phyloP scores from a whole-genome alignment of 202 grass and related monocot species.

The Bolboschoenoplectus hybrid region DNA sequence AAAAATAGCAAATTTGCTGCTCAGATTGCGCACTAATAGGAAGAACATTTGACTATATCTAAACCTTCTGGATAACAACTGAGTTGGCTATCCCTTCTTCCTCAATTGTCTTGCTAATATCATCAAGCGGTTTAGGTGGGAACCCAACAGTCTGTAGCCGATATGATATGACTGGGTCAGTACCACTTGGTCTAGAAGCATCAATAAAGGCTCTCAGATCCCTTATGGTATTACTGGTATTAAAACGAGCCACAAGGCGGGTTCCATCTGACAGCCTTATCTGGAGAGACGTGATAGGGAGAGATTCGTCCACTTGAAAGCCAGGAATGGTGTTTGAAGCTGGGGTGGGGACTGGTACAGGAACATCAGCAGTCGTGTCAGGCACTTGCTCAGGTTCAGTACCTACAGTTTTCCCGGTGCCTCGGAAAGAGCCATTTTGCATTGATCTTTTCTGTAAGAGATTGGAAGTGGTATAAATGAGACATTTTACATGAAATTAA shows the following conservation, averaged over 20 bases:
- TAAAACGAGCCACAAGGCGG: conserved; percentile 78
- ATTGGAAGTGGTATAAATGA: conserved; percentile 28
- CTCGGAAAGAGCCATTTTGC: conserved; percentile 53
- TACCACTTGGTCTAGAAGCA: conserved; percentile 53
- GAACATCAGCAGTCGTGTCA: conserved; percentile 24
- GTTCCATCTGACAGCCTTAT: conserved; percentile 87
- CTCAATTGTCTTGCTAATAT: conserved; percentile 70
- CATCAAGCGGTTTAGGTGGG: conserved; percentile 75
- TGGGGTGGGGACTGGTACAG: conserved; percentile 37
- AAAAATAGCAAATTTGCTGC: not conserved
- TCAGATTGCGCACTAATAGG: not conserved
- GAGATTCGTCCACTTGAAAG: conserved; percentile 59
- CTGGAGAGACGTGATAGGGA: conserved; percentile 90
- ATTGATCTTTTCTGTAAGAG: conserved; percentile 63
- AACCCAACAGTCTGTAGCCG: conserved; percentile 67
- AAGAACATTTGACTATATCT: conserved; percentile 30
- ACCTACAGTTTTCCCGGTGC: conserved; percentile 52
- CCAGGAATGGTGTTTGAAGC: conserved; percentile 18
- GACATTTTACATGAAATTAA: not conserved
- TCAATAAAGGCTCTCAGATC: conserved; percentile 79
- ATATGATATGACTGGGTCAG: conserved; percentile 48
- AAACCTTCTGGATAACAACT: conserved; percentile 85
- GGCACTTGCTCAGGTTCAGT: conserved; percentile 29
- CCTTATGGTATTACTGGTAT: conserved; percentile 63
- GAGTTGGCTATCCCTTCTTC: conserved; percentile 84